phyloP scores from a whole-genome alignment of 2,329 filamentous ascomycete species.

The Drechslerella stenobrocha region DNA sequence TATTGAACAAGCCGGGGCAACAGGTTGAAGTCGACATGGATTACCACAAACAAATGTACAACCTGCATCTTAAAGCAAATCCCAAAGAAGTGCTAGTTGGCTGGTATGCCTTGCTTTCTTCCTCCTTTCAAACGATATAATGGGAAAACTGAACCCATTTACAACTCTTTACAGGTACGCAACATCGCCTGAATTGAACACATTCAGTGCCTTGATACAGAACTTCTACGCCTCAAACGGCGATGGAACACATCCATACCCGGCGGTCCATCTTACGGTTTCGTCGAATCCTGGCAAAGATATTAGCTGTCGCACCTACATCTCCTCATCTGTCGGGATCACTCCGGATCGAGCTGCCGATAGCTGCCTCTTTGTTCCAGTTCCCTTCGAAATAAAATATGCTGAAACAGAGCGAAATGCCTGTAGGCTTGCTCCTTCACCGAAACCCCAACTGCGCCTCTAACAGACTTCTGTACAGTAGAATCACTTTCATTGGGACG shows the following conservation, averaged over 20 bases:
- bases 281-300: conserved; percentile 85
- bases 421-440: conserved; percentile 5
- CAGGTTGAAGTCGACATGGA: conserved; percentile 96
- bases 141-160: background rate
- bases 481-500: conserved; percentile 40
- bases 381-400: conserved; percentile 91
- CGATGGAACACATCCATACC: conserved; percentile 94
- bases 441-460: background rate
- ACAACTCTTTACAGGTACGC: conserved; percentile 66
- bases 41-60: conserved; percentile 99
- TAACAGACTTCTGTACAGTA: conserved; percentile 17
- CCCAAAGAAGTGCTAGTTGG: conserved; percentile 92
- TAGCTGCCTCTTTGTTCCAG: conserved; percentile 95
- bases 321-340: conserved; percentile 90
- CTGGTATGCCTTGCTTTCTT: conserved; percentile 61
- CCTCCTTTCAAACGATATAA: background rate
- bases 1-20: background rate
- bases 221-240: conserved; percentile 99
- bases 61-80: conserved; percentile 87
- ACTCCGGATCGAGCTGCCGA: conserved; percentile 93
- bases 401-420: conserved; percentile 73
- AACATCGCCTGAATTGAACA: conserved; percentile 94
- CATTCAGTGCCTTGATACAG: conserved; percentile 96
- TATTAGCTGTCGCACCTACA: conserved; percentile 89
- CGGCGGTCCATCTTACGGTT: conserved; percentile 95